phyloP scores from a whole-genome alignment of 345 rosid genomes.

The Gynandropsis gynandra region DNA sequence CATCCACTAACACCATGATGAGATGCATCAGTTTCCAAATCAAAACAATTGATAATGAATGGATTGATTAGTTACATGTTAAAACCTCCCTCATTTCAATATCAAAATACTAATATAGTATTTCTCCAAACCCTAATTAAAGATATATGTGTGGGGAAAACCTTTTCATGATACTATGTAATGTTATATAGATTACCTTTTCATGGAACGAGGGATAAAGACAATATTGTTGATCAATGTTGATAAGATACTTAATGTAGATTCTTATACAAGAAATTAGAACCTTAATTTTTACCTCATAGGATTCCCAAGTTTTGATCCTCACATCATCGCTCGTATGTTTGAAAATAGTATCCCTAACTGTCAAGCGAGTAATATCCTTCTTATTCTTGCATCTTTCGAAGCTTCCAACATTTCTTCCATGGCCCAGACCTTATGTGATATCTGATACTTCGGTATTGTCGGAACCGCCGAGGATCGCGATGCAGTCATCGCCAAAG shows the following conservation, averaged over 20 bases:
- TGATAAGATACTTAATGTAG: slow-evolving; percentile 4
- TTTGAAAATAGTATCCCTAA: slow-evolving; percentile 6
- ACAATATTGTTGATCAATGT: slow-evolving; percentile 22
- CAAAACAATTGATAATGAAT: too few relatives aligned
- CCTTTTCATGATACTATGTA: too few relatives aligned
- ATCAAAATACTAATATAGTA: too few relatives aligned
- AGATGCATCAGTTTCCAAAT: too few relatives aligned
- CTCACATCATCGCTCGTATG: slow-evolving; percentile 14
- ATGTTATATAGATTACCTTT: too few relatives aligned
- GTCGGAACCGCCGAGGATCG: slow-evolving; percentile 42
- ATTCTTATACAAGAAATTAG: slow-evolving; percentile 8
- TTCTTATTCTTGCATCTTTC: slow-evolving; percentile 7
- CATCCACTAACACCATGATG: too few relatives aligned
- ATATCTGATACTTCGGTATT: slow-evolving; percentile 34
- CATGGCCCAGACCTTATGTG: slow-evolving; percentile 69
- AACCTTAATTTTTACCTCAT: not conserved
- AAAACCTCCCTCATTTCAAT: too few relatives aligned
- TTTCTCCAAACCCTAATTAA: too few relatives aligned
- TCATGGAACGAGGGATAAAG: not conserved
- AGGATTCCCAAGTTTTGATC: slow-evolving; percentile 20
- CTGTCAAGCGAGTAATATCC: not conserved
- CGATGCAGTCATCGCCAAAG: slow-evolving; percentile 61
- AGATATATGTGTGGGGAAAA: too few relatives aligned
- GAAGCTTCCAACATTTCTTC: slow-evolving; percentile 34
- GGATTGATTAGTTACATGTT: too few relatives aligned